phyloP scores from a whole-genome alignment of 78 protist genomes.

The Pigoraptor vietnamica region DNA sequence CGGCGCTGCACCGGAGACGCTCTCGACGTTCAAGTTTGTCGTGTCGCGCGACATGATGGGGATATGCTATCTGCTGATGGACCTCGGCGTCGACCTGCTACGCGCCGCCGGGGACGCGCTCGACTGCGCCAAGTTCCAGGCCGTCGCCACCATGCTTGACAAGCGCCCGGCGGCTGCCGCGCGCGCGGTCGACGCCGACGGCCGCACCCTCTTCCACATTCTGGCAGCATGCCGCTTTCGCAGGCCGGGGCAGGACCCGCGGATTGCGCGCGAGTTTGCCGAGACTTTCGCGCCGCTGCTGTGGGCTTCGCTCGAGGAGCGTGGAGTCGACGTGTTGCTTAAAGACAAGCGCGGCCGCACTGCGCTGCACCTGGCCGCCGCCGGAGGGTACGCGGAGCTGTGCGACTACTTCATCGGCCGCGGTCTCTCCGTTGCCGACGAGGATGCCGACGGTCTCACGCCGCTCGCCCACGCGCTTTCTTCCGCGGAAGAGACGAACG shows the following conservation, averaged over 20 bases:
- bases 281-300: neutral
- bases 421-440: neutral
- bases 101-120: neutral
- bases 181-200: neutral
- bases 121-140: neutral
- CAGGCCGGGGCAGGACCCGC: neutral
- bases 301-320: neutral
- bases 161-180: neutral
- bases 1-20: neutral
- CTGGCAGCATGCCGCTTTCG: neutral
- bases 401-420: neutral
- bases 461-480: conserved; percentile 13
- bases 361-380: conserved; percentile 11
- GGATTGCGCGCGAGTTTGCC: neutral
- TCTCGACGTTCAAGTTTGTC: neutral
- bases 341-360: conserved; percentile 9
- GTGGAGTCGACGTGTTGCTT: neutral
- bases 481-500: neutral
- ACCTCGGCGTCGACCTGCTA: neutral
- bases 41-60: neutral
- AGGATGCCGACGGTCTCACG: conserved; percentile 18
- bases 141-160: neutral
- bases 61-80: neutral
- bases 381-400: neutral
- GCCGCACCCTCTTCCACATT: neutral